Percentiles rank a stretch among this genome's conserved stretches.
phyloP scores from a whole-genome alignment of 2,329 filamentous ascomycete genomes.

The Rugonectria rugulosa region DNA sequence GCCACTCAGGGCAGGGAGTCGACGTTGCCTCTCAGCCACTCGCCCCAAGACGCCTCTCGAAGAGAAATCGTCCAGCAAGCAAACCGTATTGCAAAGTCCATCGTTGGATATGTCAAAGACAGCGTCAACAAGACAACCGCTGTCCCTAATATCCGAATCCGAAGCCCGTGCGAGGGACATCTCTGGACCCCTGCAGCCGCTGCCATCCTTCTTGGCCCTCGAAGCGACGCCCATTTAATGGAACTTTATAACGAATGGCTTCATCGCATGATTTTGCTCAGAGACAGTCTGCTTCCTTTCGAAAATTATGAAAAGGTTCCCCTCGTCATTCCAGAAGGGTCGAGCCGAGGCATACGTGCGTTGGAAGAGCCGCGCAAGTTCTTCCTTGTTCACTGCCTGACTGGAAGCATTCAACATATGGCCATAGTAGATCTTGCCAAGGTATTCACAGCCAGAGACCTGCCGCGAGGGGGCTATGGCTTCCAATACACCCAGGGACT shows the following conservation, averaged over 20 bases:
- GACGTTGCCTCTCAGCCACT: neutral
- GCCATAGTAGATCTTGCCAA: neutral
- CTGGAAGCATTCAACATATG: neutral
- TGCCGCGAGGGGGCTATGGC: neutral
- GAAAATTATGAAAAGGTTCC: neutral
- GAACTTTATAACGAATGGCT: constrained; percentile 1
- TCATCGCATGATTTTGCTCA: neutral
- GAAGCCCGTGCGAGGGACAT: neutral
- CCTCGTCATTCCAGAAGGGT: neutral
- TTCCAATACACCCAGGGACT: neutral
- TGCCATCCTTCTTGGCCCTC: neutral
- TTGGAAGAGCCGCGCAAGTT: neutral
- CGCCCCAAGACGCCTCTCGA: neutral
- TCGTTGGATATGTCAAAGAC: neutral
- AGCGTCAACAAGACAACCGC: neutral
- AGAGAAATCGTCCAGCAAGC: neutral
- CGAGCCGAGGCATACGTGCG: neutral
- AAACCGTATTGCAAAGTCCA: neutral
- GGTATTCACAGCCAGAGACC: neutral
- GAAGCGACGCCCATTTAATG: neutral
- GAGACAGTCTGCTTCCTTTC: neutral
- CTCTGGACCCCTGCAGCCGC: neutral
- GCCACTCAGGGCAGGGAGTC: neutral
- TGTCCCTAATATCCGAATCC: neutral
- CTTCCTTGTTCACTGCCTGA: neutral